Percentiles rank a stretch among this genome's conserved stretches.
These are phyloP conservation scores for Blastobotrys peoriensis DNA, from an alignment of 805 yeast species.

Conservation along the genomic window DNA sequence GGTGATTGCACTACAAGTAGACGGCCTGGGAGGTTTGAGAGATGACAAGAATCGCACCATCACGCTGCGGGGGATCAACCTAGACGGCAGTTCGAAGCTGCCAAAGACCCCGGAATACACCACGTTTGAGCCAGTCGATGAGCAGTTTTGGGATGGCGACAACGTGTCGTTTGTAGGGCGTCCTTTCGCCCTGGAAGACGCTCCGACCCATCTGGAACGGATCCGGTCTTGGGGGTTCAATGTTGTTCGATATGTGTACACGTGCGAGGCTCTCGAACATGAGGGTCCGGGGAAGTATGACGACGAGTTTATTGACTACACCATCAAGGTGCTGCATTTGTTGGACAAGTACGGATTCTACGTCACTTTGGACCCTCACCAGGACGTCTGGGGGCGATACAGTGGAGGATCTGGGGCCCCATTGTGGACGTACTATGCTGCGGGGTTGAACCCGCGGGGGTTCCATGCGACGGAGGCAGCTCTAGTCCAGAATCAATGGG, in stretches of 20 bases:
- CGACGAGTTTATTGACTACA: conserved; percentile 65
- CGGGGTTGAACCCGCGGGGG: conserved; percentile 69
- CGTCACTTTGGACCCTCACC: conserved; percentile 83
- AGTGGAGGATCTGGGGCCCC: conserved; percentile 96
- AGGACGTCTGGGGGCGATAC: conserved; percentile 88
- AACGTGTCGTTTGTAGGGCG: conserved; percentile 67
- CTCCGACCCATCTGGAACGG: conserved; percentile 59
- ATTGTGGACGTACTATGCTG: conserved; percentile 86
- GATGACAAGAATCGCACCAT: conserved; percentile 52
- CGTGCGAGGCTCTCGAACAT: conserved; percentile 93
- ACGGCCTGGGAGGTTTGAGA: conserved; percentile 51
- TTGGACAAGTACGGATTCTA: conserved; percentile 62
- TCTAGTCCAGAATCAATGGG: conserved; percentile 55
- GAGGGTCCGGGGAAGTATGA: conserved; percentile 79
- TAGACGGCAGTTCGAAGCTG: conserved; percentile 67
- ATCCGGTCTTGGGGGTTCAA: conserved; percentile 79
- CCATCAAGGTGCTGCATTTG: conserved; percentile 53
- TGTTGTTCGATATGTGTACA: conserved; percentile 65
- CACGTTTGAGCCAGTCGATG: conserved; percentile 30
- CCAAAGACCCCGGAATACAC: conserved; percentile 51
- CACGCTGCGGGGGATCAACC: conserved; percentile 68
- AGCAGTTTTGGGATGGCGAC: conserved; percentile 58
- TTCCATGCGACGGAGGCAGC: conserved; percentile 76
- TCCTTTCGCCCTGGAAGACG: conserved; percentile 72
- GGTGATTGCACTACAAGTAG: conserved; percentile 24